phyloP scores from a whole-genome alignment of 2,329 filamentous ascomycete genomes.

The Epichloe brachyelytri region DNA sequence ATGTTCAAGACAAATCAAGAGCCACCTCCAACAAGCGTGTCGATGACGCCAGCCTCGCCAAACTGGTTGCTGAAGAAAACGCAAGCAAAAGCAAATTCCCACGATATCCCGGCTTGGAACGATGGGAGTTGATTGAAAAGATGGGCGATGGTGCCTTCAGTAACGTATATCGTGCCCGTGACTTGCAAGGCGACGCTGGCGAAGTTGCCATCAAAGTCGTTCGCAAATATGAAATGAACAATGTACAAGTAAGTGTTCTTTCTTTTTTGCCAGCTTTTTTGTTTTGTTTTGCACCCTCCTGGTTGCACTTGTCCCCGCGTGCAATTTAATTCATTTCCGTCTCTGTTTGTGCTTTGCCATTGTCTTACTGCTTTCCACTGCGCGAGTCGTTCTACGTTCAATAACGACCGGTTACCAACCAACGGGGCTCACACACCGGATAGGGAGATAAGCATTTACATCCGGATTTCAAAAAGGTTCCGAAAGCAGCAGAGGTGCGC shows the following conservation, averaged over 20 bases:
- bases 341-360: slow-evolving; percentile 12
- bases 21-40: slow-evolving; percentile 21
- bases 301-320: background rate
- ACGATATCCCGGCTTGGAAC: slow-evolving; percentile 31
- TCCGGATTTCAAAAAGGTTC: slow-evolving; percentile 90
- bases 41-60: slow-evolving; percentile 61
- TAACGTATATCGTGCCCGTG: slow-evolving; percentile 87
- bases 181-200: slow-evolving; percentile 54
- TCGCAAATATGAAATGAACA: slow-evolving; percentile 98
- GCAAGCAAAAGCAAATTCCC: slow-evolving; percentile 77
- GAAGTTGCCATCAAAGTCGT: slow-evolving; percentile 98
- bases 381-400: slow-evolving; percentile 1
- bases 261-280: slow-evolving; percentile 5
- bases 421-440: slow-evolving; percentile 24
- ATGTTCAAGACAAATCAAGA: slow-evolving; percentile 19
- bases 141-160: slow-evolving; percentile 99
- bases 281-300: slow-evolving; percentile 1
- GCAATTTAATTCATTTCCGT: slow-evolving; percentile 8
- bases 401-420: slow-evolving; percentile 38
- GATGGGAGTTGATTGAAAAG: slow-evolving; percentile 83
- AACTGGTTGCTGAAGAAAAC: slow-evolving; percentile 84
- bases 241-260: slow-evolving; percentile 71
- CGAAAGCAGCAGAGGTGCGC: slow-evolving; percentile 94
- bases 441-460: slow-evolving; percentile 90
- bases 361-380: background rate